Percentiles rank a stretch among this genome's conserved stretches.
Evolutionary conservation across 2,329 filamentous ascomycete genomes (phyloP).

Genomic region (Diaporthe caulivora): DNA sequence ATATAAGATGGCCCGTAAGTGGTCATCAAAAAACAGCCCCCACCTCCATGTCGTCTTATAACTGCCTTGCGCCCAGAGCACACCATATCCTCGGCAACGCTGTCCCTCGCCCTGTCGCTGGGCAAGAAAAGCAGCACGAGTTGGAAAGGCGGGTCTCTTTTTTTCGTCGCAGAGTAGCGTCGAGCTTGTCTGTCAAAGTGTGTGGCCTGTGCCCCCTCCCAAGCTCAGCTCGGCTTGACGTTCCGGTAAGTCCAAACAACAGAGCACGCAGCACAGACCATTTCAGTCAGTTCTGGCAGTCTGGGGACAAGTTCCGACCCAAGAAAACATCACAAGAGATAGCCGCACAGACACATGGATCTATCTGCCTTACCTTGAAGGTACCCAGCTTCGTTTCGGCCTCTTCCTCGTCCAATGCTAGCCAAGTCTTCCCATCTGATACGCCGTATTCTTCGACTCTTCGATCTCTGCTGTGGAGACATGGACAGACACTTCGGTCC

Average conservation of each 20-base stretch:
- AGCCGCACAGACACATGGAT: constrained; percentile 3
- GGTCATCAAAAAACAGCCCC: too few species aligned
- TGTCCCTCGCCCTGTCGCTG: constrained; percentile 11
- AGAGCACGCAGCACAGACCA: neutral
- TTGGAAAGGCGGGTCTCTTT: neutral
- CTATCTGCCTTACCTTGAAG: neutral
- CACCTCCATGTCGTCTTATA: neutral
- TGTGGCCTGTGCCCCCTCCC: constrained; percentile 26
- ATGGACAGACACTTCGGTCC: neutral
- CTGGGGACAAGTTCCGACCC: neutral
- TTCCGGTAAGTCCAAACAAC: constrained; percentile 23
- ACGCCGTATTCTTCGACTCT: neutral
- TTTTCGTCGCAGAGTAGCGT: constrained; percentile 1
- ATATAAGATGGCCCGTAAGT: too few species aligned
- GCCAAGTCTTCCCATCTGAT: neutral
- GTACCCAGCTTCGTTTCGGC: neutral
- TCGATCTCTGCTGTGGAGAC: too few species aligned
- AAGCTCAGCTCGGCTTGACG: constrained; percentile 33
- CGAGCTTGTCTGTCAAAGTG: constrained; percentile 19
- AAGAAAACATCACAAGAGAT: neutral
- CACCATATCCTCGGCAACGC: too few species aligned
- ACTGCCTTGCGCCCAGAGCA: too few species aligned
- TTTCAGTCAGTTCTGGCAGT: neutral
- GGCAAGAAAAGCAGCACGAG: neutral
- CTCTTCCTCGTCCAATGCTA: neutral